phyloP scores from a whole-genome alignment of 306 rosid genomes.

The Mucuna pruriens region DNA sequence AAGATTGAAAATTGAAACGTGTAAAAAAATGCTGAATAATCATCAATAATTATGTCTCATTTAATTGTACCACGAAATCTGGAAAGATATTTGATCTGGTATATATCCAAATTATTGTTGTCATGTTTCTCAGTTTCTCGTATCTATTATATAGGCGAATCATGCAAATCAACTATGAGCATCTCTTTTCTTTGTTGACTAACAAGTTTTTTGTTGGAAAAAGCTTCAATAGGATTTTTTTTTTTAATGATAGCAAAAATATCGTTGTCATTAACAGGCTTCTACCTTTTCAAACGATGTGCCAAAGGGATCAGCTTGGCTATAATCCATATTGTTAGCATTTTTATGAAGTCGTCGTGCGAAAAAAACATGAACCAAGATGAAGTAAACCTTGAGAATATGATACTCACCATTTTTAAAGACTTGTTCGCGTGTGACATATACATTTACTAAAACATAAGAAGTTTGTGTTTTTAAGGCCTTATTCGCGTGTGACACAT shows the following conservation, averaged over 20 bases:
- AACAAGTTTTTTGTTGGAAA: neutral
- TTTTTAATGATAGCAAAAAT: neutral
- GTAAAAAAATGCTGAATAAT: neutral
- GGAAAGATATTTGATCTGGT: neutral
- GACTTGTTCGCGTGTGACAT: too few relatives aligned
- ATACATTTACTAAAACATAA: too few relatives aligned
- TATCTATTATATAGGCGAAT: neutral
- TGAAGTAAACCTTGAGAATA: too few relatives aligned
- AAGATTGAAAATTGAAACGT: neutral
- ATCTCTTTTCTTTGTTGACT: constrained; percentile 3
- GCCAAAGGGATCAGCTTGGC: neutral
- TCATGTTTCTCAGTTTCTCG: neutral
- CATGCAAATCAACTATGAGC: neutral
- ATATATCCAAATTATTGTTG: neutral
- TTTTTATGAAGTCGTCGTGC: too few relatives aligned
- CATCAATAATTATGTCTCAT: neutral
- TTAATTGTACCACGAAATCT: neutral
- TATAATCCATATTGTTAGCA: neutral
- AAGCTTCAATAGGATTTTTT: neutral
- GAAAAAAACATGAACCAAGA: too few relatives aligned
- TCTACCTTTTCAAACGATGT: neutral
- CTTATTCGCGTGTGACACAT: too few relatives aligned
- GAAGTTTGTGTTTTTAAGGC: too few relatives aligned
- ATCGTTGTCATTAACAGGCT: neutral
- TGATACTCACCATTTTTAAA: too few relatives aligned